phyloP scores from a whole-genome alignment of 192 early-diverging fungal species.

The Backusella australiensis region DNA sequence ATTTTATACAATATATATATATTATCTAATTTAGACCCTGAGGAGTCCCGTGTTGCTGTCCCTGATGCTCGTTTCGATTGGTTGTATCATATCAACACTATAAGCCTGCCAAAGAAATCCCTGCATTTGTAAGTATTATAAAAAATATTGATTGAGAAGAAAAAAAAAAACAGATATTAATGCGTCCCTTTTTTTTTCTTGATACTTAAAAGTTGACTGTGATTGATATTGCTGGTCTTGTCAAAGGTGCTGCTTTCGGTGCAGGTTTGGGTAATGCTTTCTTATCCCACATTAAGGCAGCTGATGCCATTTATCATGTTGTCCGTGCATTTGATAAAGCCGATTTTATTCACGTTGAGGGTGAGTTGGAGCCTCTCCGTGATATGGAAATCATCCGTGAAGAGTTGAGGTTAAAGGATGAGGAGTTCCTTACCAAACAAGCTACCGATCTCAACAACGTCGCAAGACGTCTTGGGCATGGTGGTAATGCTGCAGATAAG shows the following conservation, averaged over 20 bases:
- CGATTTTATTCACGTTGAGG: conserved; percentile 90
- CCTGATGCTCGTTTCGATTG: conserved; percentile 91
- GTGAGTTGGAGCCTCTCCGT: conserved; percentile 86
- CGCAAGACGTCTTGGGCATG: conserved; percentile 70
- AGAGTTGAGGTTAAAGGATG: conserved; percentile 93
- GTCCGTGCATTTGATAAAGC: conserved; percentile 89
- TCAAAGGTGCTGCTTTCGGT: conserved; percentile 84
- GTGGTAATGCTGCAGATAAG: conserved; percentile 81
- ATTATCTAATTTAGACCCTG: conserved; percentile 63
- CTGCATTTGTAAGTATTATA: conserved; percentile 52
- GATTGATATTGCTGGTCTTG: conserved; percentile 98
- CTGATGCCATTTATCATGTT: conserved; percentile 83
- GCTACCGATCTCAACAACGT: conserved; percentile 67
- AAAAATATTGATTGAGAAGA: conserved; percentile 23
- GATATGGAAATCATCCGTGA: conserved; percentile 95
- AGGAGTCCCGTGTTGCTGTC: conserved; percentile 87
- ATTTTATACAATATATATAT: neutral
- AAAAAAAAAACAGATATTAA: neutral
- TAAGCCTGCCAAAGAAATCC: conserved; percentile 63
- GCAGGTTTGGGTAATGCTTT: conserved; percentile 91
- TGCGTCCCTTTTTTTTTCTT: conserved; percentile 24
- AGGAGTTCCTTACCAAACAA: conserved; percentile 72
- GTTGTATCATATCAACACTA: conserved; percentile 62
- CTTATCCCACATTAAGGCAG: conserved; percentile 86
- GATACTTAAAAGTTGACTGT: conserved; percentile 60